These are phyloP conservation scores for Favolaschia claudopus DNA, from an alignment of 768 basidiomycete species.

Conservation along the genomic window DNA sequence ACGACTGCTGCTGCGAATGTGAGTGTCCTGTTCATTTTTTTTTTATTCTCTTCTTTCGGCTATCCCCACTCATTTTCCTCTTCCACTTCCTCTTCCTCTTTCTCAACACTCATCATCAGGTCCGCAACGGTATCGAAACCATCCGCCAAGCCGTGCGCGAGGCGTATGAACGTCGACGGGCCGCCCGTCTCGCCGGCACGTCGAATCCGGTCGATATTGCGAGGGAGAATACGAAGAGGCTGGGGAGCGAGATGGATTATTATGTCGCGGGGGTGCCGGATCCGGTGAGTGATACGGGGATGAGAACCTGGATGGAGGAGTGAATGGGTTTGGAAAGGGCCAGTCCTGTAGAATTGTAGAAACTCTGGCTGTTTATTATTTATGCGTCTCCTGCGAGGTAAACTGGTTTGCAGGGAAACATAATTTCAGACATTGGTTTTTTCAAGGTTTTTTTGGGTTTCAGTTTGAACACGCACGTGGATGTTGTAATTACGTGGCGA, in stretches of 20 bases:
- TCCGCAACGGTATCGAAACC: not conserved
- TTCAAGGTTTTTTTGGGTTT: too few species aligned
- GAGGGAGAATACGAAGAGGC: not conserved
- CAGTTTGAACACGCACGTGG: too few species aligned
- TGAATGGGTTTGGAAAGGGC: too few species aligned
- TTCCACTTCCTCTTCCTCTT: too few species aligned
- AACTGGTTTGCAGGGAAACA: too few species aligned
- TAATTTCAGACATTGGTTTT: too few species aligned
- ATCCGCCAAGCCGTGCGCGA: slow-evolving; percentile 4
- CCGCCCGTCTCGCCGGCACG: not conserved
- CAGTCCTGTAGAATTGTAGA: too few species aligned
- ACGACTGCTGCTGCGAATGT: slow-evolving; percentile 1
- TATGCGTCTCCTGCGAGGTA: too few species aligned
- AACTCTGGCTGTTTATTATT: too few species aligned
- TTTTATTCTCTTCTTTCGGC: not conserved
- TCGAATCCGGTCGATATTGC: not conserved
- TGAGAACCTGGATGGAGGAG: slow-evolving; percentile 6
- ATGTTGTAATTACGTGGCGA: too few species aligned
- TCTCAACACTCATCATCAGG: too few species aligned
- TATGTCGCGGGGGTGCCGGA: not conserved
- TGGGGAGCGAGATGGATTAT: not conserved
- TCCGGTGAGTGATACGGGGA: not conserved
- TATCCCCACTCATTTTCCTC: not conserved
- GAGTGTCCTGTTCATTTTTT: too few species aligned
- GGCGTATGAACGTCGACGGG: slow-evolving; percentile 8